Percentiles rank a stretch among this genome's conserved stretches.
These are phyloP conservation scores for Schoenoplectus triqueter DNA, from an alignment of 202 grass and related monocot species.

Conservation along the genomic window DNA sequence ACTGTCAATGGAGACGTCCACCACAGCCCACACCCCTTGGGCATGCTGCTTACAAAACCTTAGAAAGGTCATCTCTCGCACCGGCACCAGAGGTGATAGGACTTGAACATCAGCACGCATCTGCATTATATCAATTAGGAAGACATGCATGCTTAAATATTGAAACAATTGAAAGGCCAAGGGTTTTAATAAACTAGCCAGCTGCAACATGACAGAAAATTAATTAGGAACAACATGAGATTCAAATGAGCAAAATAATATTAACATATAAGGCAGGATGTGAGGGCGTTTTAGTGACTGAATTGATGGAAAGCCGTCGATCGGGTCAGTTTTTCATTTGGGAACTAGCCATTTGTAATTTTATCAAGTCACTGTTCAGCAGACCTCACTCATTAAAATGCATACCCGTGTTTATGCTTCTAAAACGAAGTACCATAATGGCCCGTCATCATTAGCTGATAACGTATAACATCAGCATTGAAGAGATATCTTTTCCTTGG, in stretches of 20 bases:
- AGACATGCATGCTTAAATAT: neutral
- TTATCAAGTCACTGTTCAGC: neutral
- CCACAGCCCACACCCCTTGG: slow-evolving; percentile 80
- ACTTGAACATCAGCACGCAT: slow-evolving; percentile 95
- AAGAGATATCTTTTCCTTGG: neutral
- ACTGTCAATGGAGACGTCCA: slow-evolving; percentile 80
- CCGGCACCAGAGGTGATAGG: slow-evolving; percentile 79
- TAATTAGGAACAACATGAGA: too few species aligned
- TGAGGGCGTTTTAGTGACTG: too few species aligned
- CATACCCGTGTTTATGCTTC: neutral
- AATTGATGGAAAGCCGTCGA: too few species aligned
- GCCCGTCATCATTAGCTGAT: neutral
- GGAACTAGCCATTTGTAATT: neutral
- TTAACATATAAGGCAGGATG: too few species aligned
- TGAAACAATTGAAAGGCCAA: neutral
- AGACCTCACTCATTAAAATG: neutral
- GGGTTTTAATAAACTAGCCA: too few species aligned
- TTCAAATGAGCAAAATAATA: too few species aligned
- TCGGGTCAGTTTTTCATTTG: too few species aligned
- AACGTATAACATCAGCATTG: neutral
- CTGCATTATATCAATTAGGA: slow-evolving; percentile 37
- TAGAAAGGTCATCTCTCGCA: slow-evolving; percentile 72
- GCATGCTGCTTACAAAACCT: slow-evolving; percentile 98
- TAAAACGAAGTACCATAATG: neutral
- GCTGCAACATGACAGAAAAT: too few species aligned